These are phyloP conservation scores for Euphorbia tirucalli DNA, from an alignment of 345 rosid genomes.

Conservation along the genomic window DNA sequence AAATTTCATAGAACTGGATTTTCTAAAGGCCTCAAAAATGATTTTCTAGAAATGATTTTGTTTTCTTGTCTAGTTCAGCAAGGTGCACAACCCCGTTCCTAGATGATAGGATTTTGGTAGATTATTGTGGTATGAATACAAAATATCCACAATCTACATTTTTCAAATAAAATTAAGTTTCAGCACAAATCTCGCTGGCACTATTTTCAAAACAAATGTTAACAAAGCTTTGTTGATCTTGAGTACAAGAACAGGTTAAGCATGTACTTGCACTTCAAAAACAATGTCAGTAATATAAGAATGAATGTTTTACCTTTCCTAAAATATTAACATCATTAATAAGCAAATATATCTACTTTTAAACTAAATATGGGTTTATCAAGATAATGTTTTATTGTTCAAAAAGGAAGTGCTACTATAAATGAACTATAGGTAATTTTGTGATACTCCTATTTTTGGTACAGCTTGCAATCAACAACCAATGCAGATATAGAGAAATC, in stretches of 20 bases:
- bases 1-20: not conserved
- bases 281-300: not conserved
- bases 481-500: constrained; percentile 1
- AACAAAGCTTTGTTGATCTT: not conserved
- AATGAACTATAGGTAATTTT: constrained; percentile 1
- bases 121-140: not conserved
- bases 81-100: not conserved
- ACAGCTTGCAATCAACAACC: not conserved
- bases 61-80: not conserved
- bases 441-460: not conserved
- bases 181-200: not conserved
- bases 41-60: not conserved
- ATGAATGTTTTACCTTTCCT: too few relatives aligned
- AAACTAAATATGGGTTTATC: too few relatives aligned
- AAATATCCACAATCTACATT: not conserved
- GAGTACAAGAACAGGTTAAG: not conserved
- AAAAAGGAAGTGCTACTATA: not conserved
- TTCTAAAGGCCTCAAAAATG: not conserved
- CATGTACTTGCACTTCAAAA: not conserved
- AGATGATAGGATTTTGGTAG: not conserved
- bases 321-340: too few relatives aligned
- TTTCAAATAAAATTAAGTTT: not conserved
- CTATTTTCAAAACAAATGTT: not conserved
- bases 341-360: not conserved
- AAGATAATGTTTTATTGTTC: too few relatives aligned